phyloP scores from a whole-genome alignment of 192 early-diverging fungal genomes.

The Dissophora ornata region DNA sequence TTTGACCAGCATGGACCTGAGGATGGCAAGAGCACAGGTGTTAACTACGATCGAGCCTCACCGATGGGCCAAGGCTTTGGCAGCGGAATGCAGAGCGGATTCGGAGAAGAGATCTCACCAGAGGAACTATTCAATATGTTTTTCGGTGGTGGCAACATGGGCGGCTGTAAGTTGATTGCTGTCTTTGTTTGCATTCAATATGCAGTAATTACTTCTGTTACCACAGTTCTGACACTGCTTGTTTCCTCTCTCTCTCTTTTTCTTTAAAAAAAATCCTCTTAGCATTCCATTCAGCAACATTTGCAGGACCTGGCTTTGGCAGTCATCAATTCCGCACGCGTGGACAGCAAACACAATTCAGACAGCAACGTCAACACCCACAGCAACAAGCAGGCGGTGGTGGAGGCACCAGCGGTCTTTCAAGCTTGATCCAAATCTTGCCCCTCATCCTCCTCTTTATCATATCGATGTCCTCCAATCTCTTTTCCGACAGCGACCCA shows the following conservation, averaged over 20 bases:
- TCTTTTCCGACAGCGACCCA: constrained; percentile 57
- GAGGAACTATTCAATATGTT: constrained; percentile 99
- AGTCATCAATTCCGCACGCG: constrained; percentile 49
- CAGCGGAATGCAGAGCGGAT: constrained; percentile 46
- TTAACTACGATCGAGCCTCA: constrained; percentile 50
- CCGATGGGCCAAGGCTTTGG: constrained; percentile 53
- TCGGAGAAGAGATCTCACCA: constrained; percentile 82
- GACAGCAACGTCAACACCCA: constrained; percentile 35
- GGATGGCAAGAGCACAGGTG: constrained; percentile 62
- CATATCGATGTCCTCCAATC: constrained; percentile 76
- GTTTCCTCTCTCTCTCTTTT: not conserved
- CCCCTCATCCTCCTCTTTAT: constrained; percentile 84
- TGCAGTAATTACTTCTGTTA: not conserved
- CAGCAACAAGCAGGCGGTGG: constrained; percentile 34
- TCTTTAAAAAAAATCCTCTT: too few relatives aligned
- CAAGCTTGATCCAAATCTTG: constrained; percentile 75
- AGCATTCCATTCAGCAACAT: constrained; percentile 67
- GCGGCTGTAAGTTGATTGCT: constrained; percentile 58
- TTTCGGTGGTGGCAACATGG: constrained; percentile 79
- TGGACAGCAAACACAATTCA: constrained; percentile 27
- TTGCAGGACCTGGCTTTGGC: constrained; percentile 75
- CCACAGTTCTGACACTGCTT: too few relatives aligned
- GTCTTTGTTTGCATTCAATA: constrained; percentile 18
- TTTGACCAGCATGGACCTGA: constrained; percentile 91
- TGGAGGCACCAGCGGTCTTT: constrained; percentile 52